Base-by-base conservation (phyloP, 768 basidiomycete species). In the Tremella fuciformis region DNA sequence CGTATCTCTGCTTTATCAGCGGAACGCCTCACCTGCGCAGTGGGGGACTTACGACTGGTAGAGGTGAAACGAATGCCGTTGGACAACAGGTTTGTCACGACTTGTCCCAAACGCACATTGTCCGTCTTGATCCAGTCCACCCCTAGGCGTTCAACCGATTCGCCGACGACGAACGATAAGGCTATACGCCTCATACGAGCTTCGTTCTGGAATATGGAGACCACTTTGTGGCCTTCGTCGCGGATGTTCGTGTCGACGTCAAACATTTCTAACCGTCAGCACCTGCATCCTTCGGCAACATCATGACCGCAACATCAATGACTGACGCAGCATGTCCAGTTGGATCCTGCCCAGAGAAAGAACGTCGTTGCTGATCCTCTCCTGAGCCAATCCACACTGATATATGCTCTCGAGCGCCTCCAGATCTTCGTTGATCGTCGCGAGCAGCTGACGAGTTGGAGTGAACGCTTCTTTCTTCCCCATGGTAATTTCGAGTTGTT, bases 61-160 rank as follows among this genome's bases (percentile, higher is more conserved):
- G 77, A 73, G 1, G 78, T 77, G 63, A 79, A 80, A 29, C 77
- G 64, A 49, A 79, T 76, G 7, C 74, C 77, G 53, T 80, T 80
- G 21, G 69, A 74, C 3, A 79, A 61, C 2, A 78, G 67, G 47
- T 78, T 78, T n/a, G 75, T 78, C 11, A 71, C 60, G 53, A 78
- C 75, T 60, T 80, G 79, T n/a, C 73, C 76, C 37, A 80, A 67
- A 13, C 79, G 73, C n/a, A 76, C 70, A 1, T 77, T 73, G 62
- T 79, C 78, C 1, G 76, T 74, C 49, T 75, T 73, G 55, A 79
- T 69, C n/a, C 56, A 51, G n/a, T 65, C 51, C 41, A 77, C 53
- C 34, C 69, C 67, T 2, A 74, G 56, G 38, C 57, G 54, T 29
- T 65, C 47, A 16, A 79, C 48, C 6, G 75, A 73, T 13, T 75